Percentiles rank a stretch among this genome's conserved stretches.
Evolutionary conservation across 1,139 yeast genomes (phyloP).

Genomic region (Saccharomycopsis phalli): DNA sequence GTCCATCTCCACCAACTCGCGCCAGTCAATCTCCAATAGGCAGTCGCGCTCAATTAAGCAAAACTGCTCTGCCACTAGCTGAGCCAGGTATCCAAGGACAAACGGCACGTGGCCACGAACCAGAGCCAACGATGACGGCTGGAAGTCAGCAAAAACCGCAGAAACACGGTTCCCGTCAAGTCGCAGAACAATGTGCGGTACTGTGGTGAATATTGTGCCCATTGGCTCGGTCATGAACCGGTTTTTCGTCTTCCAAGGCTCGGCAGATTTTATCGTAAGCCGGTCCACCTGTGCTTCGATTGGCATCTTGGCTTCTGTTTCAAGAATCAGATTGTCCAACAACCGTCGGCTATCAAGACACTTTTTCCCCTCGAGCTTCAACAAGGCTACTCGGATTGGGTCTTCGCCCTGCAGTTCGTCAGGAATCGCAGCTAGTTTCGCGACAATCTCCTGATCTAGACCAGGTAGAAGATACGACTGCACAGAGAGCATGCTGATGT

Average conservation of each 20-base stretch:
- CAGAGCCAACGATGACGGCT: too few species aligned
- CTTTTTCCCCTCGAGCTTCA: conserved; percentile 65
- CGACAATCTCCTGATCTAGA: conserved; percentile 51
- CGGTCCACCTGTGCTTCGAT: conserved; percentile 27
- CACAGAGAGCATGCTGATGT: conserved; percentile 16
- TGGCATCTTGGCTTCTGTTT: conserved; percentile 2
- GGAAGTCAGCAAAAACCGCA: neutral
- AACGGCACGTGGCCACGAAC: conserved; percentile 71
- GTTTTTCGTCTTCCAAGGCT: neutral
- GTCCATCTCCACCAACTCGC: conserved; percentile 68
- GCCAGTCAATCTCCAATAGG: conserved; percentile 84
- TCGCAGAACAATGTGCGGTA: conserved; percentile 3
- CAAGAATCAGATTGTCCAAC: neutral
- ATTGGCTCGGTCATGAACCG: neutral
- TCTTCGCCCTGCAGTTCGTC: conserved; percentile 55
- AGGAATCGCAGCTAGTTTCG: conserved; percentile 71
- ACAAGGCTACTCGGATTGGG: conserved; percentile 69
- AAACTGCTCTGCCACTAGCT: conserved; percentile 64
- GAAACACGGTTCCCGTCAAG: neutral
- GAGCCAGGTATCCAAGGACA: conserved; percentile 61
- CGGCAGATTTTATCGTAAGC: conserved; percentile 23
- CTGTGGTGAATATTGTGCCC: conserved; percentile 6
- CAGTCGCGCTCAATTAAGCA: conserved; percentile 83
- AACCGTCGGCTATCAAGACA: neutral
- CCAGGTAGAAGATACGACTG: conserved; percentile 30